Conservation (phyloP, 2,329 filamentous ascomycete species). For the Coniochaeta hoffmannii region DNA sequence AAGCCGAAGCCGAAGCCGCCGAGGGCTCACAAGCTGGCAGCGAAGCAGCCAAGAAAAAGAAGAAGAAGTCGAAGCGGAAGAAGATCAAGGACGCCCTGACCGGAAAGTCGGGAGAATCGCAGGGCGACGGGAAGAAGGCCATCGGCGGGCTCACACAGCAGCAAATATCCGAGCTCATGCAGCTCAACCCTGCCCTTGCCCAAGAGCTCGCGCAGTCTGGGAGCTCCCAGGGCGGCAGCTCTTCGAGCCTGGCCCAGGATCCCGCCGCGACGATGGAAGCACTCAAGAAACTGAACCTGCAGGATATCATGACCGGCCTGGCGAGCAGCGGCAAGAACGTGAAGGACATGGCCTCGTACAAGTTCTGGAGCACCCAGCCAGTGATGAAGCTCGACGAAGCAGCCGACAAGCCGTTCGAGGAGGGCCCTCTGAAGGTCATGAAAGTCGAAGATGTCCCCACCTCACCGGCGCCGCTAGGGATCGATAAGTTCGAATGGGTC, state of each 20-base stretch:
- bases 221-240: conserved; percentile 14
- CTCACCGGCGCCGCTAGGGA: conserved; percentile 60
- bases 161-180: conserved; percentile 58
- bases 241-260: conserved; percentile 16
- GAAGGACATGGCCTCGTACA: conserved; percentile 96
- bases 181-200: conserved; percentile 65
- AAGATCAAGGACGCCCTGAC: conserved; percentile 44
- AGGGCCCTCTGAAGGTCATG: conserved; percentile 79
- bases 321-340: conserved; percentile 78
- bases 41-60: conserved; percentile 38
- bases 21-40: conserved; percentile 23
- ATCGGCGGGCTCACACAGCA: conserved; percentile 46
- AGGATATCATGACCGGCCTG: conserved; percentile 67
- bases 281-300: conserved; percentile 57
- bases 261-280: conserved; percentile 40
- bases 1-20: conserved; percentile 29
- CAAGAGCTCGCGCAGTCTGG: conserved; percentile 40
- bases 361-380: conserved; percentile 98
- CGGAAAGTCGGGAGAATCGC: conserved; percentile 24
- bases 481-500: conserved; percentile 89
- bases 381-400: conserved; percentile 74
- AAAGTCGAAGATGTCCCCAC: conserved; percentile 72
- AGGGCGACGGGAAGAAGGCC: conserved; percentile 39
- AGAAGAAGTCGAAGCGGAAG: conserved; percentile 59
- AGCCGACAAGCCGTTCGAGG: conserved; percentile 43